These are phyloP conservation scores for Psilocybe tampanensis DNA, from an alignment of 768 basidiomycete species.

Conservation along the genomic window DNA sequence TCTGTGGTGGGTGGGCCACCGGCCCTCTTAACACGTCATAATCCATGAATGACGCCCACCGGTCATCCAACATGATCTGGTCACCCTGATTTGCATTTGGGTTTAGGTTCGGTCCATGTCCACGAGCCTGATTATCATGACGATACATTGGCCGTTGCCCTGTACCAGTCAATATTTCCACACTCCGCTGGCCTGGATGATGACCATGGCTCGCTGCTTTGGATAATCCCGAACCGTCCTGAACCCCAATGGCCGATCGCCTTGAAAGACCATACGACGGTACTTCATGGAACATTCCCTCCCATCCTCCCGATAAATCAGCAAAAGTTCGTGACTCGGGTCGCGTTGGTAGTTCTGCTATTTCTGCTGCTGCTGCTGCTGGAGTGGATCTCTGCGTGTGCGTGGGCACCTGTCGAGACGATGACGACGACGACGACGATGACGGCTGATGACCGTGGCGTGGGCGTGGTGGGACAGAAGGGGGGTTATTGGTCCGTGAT, in stretches of 20 bases:
- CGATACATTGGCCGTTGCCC: too few relatives aligned
- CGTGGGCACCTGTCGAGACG: neutral
- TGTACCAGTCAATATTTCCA: too few relatives aligned
- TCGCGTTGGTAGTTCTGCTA: neutral
- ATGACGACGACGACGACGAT: too few relatives aligned
- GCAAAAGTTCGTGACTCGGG: constrained; percentile 22
- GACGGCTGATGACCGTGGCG: neutral
- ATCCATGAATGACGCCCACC: constrained; percentile 43
- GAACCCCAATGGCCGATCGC: too few relatives aligned
- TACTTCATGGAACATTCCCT: constrained; percentile 38
- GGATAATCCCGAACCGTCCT: neutral
- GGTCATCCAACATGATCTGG: constrained; percentile 30
- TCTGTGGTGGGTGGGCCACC: too few relatives aligned
- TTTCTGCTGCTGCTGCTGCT: neutral
- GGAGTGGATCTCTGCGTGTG: neutral
- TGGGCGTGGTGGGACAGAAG: neutral
- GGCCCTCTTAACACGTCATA: constrained; percentile 29
- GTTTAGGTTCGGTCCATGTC: too few relatives aligned
- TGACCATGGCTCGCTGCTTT: neutral
- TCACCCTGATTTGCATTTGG: neutral
- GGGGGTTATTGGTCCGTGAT: neutral
- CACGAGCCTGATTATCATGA: neutral
- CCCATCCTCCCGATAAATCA: constrained; percentile 38
- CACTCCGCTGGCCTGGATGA: too few relatives aligned
- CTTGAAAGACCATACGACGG: constrained; percentile 20